These are phyloP conservation scores for Cardamine occulta DNA, from an alignment of 345 rosid genomes.

Conservation along the genomic window DNA sequence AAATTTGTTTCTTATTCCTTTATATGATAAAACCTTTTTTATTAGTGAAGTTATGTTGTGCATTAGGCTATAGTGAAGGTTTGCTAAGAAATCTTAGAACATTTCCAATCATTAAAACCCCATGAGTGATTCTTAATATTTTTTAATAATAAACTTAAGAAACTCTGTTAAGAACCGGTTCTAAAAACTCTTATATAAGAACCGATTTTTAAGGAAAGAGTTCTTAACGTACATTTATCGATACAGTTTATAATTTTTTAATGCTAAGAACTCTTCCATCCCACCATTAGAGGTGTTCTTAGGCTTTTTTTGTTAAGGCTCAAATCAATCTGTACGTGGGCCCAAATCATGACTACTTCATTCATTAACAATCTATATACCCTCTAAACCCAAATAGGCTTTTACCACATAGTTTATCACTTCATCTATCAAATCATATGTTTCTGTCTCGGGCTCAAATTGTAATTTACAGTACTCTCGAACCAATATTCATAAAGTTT, in stretches of 20 bases:
- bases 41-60: background rate
- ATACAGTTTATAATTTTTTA: no score
- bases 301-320: background rate
- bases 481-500: background rate
- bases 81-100: background rate
- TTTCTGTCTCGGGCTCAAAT: background rate
- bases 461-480: background rate
- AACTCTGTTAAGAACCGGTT: no score
- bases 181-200: no score
- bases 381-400: slow-evolving; percentile 8
- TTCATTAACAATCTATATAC: background rate
- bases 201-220: no score
- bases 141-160: no score
- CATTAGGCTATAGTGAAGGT: slow-evolving; percentile 4
- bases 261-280: no score
- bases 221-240: no score
- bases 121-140: no score
- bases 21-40: background rate
- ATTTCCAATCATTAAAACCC: no score
- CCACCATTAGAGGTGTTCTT: background rate
- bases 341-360: slow-evolving; percentile 10
- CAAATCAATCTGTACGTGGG: background rate
- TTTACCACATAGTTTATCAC: background rate
- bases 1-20: background rate
- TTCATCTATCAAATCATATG: slow-evolving; percentile 17